Conservation (phyloP, 2,329 filamentous ascomycete genomes). For the Cordyceps pruinosa region DNA sequence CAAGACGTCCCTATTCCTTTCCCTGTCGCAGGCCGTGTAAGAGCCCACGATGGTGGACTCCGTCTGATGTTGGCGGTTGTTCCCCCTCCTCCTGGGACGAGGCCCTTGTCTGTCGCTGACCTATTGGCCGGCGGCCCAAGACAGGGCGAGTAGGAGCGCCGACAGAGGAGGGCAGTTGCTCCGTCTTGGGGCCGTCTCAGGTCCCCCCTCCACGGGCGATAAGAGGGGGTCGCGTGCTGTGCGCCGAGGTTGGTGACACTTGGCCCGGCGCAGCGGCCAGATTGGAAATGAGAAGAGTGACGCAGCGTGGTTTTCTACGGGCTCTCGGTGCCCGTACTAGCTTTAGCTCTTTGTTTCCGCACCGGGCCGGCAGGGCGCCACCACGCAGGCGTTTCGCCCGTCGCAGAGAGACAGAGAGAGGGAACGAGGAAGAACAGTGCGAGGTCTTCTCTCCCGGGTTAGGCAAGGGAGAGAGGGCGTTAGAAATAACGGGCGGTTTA, state of each 20-base stretch:
- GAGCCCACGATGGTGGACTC: neutral
- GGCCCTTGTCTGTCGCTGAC: no score
- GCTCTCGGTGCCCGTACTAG: neutral
- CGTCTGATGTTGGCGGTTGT: conserved; percentile 1
- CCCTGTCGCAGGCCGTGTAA: conserved; percentile 7
- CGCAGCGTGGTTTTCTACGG: neutral
- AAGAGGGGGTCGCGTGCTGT: neutral
- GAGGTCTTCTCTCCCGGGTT: neutral
- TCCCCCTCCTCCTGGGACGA: neutral
- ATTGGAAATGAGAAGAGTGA: neutral
- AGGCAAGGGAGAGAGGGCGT: neutral
- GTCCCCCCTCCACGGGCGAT: neutral
- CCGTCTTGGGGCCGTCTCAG: conserved; percentile 1
- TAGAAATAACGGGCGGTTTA: neutral
- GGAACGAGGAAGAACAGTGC: neutral
- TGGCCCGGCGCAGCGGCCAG: neutral
- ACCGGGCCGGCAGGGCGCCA: conserved; percentile 6
- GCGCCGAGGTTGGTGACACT: neutral
- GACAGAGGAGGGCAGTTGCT: neutral
- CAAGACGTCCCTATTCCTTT: no score
- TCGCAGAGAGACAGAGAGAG: no score
- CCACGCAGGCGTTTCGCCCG: neutral
- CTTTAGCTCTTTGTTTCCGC: neutral
- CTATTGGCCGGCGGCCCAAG: neutral
- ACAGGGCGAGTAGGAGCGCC: neutral